Conservation (phyloP, 495 filamentous ascomycete genomes). For the Aspergillus homomorphus region DNA sequence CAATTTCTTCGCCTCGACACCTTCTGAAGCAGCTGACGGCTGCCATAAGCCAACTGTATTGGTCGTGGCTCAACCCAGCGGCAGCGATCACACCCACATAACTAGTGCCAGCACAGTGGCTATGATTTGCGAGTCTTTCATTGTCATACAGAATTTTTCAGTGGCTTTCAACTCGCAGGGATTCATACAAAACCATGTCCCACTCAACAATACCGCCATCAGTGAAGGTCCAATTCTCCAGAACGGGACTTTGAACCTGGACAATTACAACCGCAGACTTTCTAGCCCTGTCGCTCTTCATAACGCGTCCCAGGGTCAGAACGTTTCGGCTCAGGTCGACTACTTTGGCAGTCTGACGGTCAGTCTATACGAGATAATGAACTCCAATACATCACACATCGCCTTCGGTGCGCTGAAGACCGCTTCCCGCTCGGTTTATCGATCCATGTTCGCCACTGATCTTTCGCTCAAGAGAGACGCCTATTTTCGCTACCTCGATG, state of each 20-base stretch:
- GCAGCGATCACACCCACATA: not conserved
- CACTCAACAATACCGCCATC: constrained; percentile 1
- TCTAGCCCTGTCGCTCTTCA: not conserved
- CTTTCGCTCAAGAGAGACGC: constrained; percentile 4
- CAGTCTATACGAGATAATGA: not conserved
- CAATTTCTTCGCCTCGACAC: constrained; percentile 2
- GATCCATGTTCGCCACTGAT: constrained; percentile 4
- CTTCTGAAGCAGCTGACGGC: not conserved
- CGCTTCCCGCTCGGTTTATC: constrained; percentile 3
- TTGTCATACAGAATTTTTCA: constrained; percentile 3
- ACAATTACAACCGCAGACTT: constrained; percentile 1
- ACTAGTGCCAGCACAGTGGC: not conserved
- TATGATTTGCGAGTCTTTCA: constrained; percentile 5
- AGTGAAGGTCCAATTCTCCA: not conserved
- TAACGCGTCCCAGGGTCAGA: not conserved
- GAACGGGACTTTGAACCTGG: not conserved
- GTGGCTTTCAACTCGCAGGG: not conserved
- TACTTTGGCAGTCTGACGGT: constrained; percentile 6
- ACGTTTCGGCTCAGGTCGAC: not conserved
- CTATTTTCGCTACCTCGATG: not conserved
- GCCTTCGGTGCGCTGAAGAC: not conserved
- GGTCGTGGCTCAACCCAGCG: constrained; percentile 4
- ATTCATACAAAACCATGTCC: constrained; percentile 1
- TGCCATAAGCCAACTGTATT: constrained; percentile 5
- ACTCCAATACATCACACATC: constrained; percentile 1